Base-by-base conservation (phyloP, 176 grass and related monocot genomes). In the Tillandsia fasciculata region DNA sequence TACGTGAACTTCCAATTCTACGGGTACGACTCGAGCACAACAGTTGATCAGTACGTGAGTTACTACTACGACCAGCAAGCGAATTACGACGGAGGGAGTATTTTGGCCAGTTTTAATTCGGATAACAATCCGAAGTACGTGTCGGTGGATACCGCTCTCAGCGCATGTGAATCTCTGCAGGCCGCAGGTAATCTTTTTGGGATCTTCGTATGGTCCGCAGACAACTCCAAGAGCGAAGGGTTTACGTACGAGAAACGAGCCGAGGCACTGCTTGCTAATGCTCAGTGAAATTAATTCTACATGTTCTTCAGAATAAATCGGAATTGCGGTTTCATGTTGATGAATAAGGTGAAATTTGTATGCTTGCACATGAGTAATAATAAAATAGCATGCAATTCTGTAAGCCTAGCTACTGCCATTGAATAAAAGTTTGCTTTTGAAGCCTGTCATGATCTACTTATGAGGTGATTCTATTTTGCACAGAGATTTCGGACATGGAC, bases 1-100 rank as follows among this genome's bases (percentile, higher is more conserved):
- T 70, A 70, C 20, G 68, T 70, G 10, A 70, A 70, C 68, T 70
- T 52, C 50, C 49, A 53, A 26, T 70, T 70, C 68, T 70, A 70
- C 14, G 68, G 10, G 20, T 52, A 52, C 10, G 1, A 10, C 27
- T 17, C 11, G 2, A 20, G 18, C 2, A 51, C 18, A 11, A 70
- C 50, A 4, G 20, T 70, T 3, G 8, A 10, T 6, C 49, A 53
- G 3, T 69, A 49, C 15, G 17, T 69, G 47, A 49, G 23, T 11
- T 50, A 26, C 9, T 69, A 69, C 17, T 9, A 52, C 1, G 24
- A 1, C 1, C 10, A 53, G 50, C 20, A 20, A 18, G 2, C 1
- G 0, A 70, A 27, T 52, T 70, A 52, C 26, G 11, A 29, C 12
- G 50, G 49, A 26, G 49, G 68, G 22, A 70, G 26, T 20, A 11